Evolutionary conservation across 2,329 filamentous ascomycete genomes (phyloP), one percentile per base, ranked within the genome.

Genomic region (Didymella pinodella): DNA sequence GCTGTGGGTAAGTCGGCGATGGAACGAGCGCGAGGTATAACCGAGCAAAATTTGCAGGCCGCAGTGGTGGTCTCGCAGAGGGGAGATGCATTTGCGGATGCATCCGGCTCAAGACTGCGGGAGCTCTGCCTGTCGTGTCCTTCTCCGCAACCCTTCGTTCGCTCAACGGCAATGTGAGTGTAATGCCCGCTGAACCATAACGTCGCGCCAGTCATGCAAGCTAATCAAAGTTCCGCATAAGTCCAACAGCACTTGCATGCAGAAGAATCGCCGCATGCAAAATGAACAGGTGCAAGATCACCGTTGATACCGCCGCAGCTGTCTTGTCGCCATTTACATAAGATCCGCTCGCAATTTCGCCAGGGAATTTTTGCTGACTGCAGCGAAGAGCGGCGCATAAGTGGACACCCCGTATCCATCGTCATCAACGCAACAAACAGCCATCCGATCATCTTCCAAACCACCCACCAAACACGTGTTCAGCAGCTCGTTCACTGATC

Each of bases 21-120:
- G 20, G 6, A 16, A 11, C 2, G 22, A 14, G 41, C 12, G 25
- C 14, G 3, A 22, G 10, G n/a, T 7, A 16, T 16, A 29, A n/a
- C 2, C 31, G 28, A 34, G 29, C 47, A 25, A 47, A 51, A 25
- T 51, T 40, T 40, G 32, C 47, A 40, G 7, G 32, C 5, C 12
- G 26, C 25, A 16, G 38, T 48, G 29, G 38, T 47, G 48, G 34
- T 22, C 29, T 48, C 7, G 34, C 12, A 57, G 48, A 52, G 41
- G 28, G 47, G 28, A 12, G 36, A n/a, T 44, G 45, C 45, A 48
- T 36, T n/a, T 18, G 54, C 47, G 46, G 40, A 41, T 57, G 54
- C 54, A 50, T 32, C 54, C 26, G 29, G 41, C 47, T 29, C 26
- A 57, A 45, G 22, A 22, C 22, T 22, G 22, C 22, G 41, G 26